Base-by-base conservation (phyloP, 75 land plant genomes). In the Cunninghamia lanceolata region DNA sequence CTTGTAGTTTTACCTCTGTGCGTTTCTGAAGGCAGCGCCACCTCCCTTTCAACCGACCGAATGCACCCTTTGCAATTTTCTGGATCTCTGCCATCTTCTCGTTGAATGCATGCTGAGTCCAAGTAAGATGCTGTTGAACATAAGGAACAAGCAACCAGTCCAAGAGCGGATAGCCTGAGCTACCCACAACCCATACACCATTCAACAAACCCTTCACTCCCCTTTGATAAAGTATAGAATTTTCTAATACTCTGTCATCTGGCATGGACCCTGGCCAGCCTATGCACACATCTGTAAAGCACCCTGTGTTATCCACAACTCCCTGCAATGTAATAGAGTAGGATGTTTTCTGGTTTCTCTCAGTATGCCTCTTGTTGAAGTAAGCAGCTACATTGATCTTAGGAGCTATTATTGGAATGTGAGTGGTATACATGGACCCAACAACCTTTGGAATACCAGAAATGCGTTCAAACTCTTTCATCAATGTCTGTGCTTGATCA, bases 281-380 rank as follows among this genome's bases (percentile, higher is more conserved):
- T 35, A 98, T 96, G 86, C 95, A 98, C 4, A 98, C 94, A 86
- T 98, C 99, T 39, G 98, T 94, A 86, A 96, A 98, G 7, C 89
- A 89, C 0, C 99, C 99, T 11, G 78, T 88, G 46, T 90, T 92
- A 68, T 98, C 92, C 68, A 96, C 98, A 70, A 98, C 96, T 2
- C 98, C 99, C 82, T 98, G 99, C n/a, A 98, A 86, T 3, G 99
- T 98, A 63, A 98, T 96, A 45, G 99, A 96, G 86, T 98, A 98
- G 9, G 95, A 95, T 4, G 95, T 96, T 86, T 95, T 98, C 85
- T 98, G 99, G 74, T 96, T 98, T 53, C 94, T 90, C 88, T 98
- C 99, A 4, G 99, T 96, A 77, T 96, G 99, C 85, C 96, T 84
- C 89, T 91, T 95, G 87, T 98, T 98, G 88, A 92, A 96, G 88